Base-by-base conservation (phyloP, 176 grass and related monocot species). In the Guadua angustifolia region DNA sequence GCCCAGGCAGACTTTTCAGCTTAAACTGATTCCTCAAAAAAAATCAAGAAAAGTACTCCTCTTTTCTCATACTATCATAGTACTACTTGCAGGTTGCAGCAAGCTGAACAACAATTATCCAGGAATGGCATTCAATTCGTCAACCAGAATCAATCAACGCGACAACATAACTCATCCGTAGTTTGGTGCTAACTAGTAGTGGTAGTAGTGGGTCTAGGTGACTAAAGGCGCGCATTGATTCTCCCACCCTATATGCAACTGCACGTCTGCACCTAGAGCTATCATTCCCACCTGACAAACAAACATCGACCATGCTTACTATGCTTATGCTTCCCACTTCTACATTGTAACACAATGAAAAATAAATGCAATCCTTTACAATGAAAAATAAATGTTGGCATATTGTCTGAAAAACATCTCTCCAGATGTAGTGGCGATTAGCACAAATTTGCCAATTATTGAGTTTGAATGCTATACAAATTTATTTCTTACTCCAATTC, bases 301-400 rank as follows among this genome's bases (percentile, higher is more conserved):
- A 9, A 74, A 53, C 47, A 62, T 77, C 50, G 19, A 39, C 35
- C 75, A 62, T 45, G 75, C n/a, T 51, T 55, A 7, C 52, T 25
- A 53, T 74, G 49, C 50, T 38, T 36, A 35, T 74, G 49, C 72
- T 56, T 75, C n/a, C 43, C n/a, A n/a, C n/a, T n/a, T n/a, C n/a
- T n/a, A n/a, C n/a, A n/a, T n/a, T n/a, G n/a, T n/a, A n/a, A n/a
- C n/a, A n/a, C n/a, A n/a, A n/a, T n/a, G n/a, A n/a, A n/a, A n/a
- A n/a, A n/a, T n/a, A n/a, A n/a, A n/a, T n/a, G n/a, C n/a, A n/a
- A n/a, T n/a, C n/a, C n/a, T n/a, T n/a, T n/a, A n/a, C n/a, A n/a
- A n/a, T n/a, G n/a, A n/a, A n/a, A n/a, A n/a, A n/a, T n/a, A n/a
- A n/a, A n/a, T n/a, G n/a, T n/a, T n/a, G n/a, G n/a, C n/a, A n/a